A percentile compares a stretch with the other conserved stretches of the same genome.
phyloP scores from a whole-genome alignment of 352 stramenopile genomes.

The Paralagenidium karlingii region DNA sequence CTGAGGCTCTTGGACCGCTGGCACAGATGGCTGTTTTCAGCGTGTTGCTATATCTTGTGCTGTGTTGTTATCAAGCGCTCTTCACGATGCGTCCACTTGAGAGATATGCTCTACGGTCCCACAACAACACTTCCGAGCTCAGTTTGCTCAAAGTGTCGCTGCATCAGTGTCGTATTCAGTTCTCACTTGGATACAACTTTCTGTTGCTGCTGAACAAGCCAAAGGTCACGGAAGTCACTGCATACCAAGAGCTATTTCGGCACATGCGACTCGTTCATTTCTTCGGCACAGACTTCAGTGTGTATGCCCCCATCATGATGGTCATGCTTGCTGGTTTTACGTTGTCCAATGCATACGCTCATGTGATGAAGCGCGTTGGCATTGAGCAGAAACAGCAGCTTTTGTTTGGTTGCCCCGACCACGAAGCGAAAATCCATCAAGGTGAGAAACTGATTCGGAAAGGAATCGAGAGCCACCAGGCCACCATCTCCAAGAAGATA shows the following conservation, averaged over 20 bases:
- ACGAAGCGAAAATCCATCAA: slow-evolving; percentile 24
- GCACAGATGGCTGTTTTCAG: slow-evolving; percentile 23
- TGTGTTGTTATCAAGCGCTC: slow-evolving; percentile 47
- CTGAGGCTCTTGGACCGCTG: slow-evolving; percentile 12
- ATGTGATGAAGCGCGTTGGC: slow-evolving; percentile 30
- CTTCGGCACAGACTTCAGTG: slow-evolving; percentile 31
- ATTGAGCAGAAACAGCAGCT: slow-evolving; percentile 63
- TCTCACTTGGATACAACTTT: slow-evolving; percentile 54
- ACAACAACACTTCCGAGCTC: slow-evolving; percentile 43
- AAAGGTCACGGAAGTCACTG: slow-evolving; percentile 20
- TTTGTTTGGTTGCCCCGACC: slow-evolving; percentile 13
- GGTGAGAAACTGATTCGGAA: slow-evolving; percentile 35
- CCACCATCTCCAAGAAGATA: slow-evolving; percentile 19
- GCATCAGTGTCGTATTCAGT: slow-evolving; percentile 54
- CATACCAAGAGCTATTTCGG: slow-evolving; percentile 38
- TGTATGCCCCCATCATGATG: slow-evolving; percentile 46
- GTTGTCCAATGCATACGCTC: slow-evolving; percentile 33
- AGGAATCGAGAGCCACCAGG: slow-evolving; percentile 26
- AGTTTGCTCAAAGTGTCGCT: slow-evolving; percentile 48
- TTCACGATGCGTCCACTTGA: slow-evolving; percentile 41
- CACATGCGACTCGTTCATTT: slow-evolving; percentile 44
- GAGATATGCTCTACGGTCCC: slow-evolving; percentile 26
- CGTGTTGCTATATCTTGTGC: slow-evolving; percentile 37
- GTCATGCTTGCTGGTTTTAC: slow-evolving; percentile 32
- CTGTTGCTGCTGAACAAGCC: slow-evolving; percentile 33